These are phyloP conservation scores for Lentithecium fluviatile DNA, from an alignment of 495 filamentous ascomycete species.

Conservation along the genomic window DNA sequence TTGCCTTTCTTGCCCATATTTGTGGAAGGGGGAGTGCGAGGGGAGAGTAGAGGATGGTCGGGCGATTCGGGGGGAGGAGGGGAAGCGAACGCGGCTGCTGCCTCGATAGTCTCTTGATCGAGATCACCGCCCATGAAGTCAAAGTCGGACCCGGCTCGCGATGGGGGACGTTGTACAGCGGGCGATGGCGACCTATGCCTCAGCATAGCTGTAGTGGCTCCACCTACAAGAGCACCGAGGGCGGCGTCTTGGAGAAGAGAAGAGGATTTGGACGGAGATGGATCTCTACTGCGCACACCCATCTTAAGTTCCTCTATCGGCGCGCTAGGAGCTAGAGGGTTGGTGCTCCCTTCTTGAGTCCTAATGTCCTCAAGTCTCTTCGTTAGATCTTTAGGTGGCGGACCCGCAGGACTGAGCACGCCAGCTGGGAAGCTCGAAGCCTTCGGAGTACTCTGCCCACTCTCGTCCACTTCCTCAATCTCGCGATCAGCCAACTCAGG, in stretches of 20 bases:
- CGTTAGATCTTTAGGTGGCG: neutral
- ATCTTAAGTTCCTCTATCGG: constrained; percentile 17
- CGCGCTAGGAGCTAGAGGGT: constrained; percentile 20
- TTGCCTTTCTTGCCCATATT: constrained; percentile 36
- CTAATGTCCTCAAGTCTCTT: neutral
- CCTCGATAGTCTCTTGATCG: constrained; percentile 27
- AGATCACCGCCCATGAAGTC: constrained; percentile 35
- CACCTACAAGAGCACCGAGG: constrained; percentile 16
- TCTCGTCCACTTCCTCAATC: constrained; percentile 37
- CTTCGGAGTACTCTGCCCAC: constrained; percentile 42
- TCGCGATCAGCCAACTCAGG: constrained; percentile 18
- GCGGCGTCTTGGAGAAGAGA: constrained; percentile 19
- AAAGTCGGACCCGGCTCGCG: constrained; percentile 18
- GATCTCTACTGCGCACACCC: constrained; percentile 12
- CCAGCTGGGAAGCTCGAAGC: constrained; percentile 30
- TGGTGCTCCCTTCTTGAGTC: neutral
- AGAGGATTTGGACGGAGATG: constrained; percentile 21
- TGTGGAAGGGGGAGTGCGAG: constrained; percentile 13
- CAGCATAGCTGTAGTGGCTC: neutral
- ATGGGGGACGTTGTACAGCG: too few relatives aligned
- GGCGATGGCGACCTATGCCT: constrained; percentile 18
- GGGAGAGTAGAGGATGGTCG: constrained; percentile 18
- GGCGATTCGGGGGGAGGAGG: constrained; percentile 3
- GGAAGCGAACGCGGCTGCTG: constrained; percentile 11
- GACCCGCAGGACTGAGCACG: constrained; percentile 3